Percentiles rank a stretch among this genome's conserved stretches.
These are phyloP conservation scores for Trematosphaeria pertusa DNA, from an alignment of 2,329 filamentous ascomycete genomes.

Conservation along the genomic window DNA sequence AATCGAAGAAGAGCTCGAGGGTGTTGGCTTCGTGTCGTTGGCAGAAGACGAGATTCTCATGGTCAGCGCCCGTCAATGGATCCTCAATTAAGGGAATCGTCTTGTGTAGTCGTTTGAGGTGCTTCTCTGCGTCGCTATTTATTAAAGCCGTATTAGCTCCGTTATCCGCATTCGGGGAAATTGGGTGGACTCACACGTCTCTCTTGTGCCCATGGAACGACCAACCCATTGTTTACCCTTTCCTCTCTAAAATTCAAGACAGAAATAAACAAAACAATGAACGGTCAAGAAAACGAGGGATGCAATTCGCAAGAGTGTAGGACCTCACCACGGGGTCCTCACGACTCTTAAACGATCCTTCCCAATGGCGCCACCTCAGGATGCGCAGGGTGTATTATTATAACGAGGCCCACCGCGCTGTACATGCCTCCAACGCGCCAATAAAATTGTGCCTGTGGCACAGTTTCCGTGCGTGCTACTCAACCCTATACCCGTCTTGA, in stretches of 20 bases:
- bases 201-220: conserved; percentile 37
- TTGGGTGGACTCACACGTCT: conserved; percentile 35
- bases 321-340: background rate
- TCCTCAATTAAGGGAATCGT: conserved; percentile 44
- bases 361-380: background rate
- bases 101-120: conserved; percentile 43
- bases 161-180: background rate
- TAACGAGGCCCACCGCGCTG: background rate
- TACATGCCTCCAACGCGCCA: conserved; percentile 2
- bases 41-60: conserved; percentile 44
- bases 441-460: no score
- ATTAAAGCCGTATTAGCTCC: conserved; percentile 14
- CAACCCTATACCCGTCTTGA: no score
- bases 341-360: conserved; percentile 4
- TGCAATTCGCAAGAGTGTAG: no score
- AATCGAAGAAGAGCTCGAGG: conserved; percentile 47
- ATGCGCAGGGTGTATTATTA: conserved; percentile 5
- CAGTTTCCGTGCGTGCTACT: no score
- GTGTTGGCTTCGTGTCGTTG: conserved; percentile 50
- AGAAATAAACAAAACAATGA: background rate
- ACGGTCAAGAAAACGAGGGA: no score
- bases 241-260: background rate
- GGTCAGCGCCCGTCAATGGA: conserved; percentile 45
- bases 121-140: conserved; percentile 43
- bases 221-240: conserved; percentile 34